Evolutionary conservation across 139 green algal genomes (phyloP).

Genomic region (Pycnococcus provasolii): DNA sequence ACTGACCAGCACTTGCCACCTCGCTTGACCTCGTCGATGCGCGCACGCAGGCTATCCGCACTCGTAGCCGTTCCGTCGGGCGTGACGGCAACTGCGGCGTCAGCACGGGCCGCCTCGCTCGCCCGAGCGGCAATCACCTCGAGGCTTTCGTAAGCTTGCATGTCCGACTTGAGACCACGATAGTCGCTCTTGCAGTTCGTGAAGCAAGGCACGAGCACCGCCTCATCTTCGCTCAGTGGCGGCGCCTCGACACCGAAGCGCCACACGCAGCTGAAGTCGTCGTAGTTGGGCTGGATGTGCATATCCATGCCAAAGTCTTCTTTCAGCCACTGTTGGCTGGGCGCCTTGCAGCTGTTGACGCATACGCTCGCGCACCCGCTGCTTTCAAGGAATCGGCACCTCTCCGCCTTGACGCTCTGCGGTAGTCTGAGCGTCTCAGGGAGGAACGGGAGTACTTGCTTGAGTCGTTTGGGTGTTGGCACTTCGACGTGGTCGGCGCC

Average conservation of each 20-base stretch:
- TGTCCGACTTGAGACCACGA: constrained; percentile 27
- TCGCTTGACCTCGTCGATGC: constrained; percentile 10
- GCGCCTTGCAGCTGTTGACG: constrained; percentile 34
- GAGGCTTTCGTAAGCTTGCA: constrained; percentile 22
- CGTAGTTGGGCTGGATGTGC: constrained; percentile 33
- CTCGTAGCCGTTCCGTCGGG: constrained; percentile 3
- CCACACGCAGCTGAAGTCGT: constrained; percentile 32
- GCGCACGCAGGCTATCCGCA: neutral
- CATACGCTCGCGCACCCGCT: constrained; percentile 27
- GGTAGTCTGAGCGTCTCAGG: constrained; percentile 15
- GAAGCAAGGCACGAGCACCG: constrained; percentile 29
- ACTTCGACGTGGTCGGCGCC: constrained; percentile 26
- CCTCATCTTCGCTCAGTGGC: constrained; percentile 28
- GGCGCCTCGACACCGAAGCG: constrained; percentile 21
- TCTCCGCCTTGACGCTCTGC: constrained; percentile 23
- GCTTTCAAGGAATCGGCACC: constrained; percentile 28
- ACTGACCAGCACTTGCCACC: constrained; percentile 26
- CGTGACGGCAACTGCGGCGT: constrained; percentile 7
- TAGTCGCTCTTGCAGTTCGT: constrained; percentile 21
- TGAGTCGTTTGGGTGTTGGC: neutral
- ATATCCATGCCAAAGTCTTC: constrained; percentile 32
- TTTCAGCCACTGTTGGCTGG: constrained; percentile 27
- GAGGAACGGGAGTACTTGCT: constrained; percentile 5
- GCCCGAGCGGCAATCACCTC: constrained; percentile 21
- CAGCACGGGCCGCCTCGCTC: constrained; percentile 1